phyloP scores from a whole-genome alignment of 2,329 filamentous ascomycete species.

The Fusarium verrucosum region DNA sequence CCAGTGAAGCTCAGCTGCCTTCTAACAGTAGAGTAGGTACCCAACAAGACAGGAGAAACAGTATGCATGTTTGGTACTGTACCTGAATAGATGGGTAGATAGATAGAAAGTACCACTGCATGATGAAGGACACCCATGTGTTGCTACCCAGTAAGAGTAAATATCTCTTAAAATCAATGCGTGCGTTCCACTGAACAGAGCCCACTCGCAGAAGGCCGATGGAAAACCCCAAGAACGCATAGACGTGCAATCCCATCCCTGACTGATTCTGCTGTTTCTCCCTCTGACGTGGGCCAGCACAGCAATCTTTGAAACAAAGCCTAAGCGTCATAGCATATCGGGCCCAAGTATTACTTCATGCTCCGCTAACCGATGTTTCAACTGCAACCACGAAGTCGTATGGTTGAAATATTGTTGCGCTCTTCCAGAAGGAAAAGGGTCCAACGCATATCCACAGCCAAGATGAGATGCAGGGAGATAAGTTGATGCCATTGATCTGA shows the following conservation, averaged over 20 bases:
- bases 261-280: conserved; percentile 1
- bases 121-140: conserved; percentile 1
- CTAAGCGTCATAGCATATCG: conserved; percentile 10
- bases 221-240: conserved; percentile 21
- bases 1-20: conserved; percentile 33
- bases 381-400: conserved; percentile 30
- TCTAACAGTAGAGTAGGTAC: neutral
- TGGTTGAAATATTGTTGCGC: conserved; percentile 31
- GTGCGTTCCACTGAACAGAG: conserved; percentile 26
- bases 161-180: conserved; percentile 20
- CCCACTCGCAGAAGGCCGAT: conserved; percentile 16
- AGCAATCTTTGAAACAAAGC: conserved; percentile 1
- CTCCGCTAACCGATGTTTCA: conserved; percentile 29
- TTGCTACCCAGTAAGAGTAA: conserved; percentile 15
- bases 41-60: conserved; percentile 13
- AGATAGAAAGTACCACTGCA: conserved; percentile 8
- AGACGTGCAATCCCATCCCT: conserved; percentile 11
- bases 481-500: conserved; percentile 22
- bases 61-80: neutral
- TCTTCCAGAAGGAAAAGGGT: conserved; percentile 19
- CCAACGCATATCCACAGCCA: conserved; percentile 5
- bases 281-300: conserved; percentile 29
- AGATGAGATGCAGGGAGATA: conserved; percentile 28
- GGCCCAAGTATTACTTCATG: conserved; percentile 18
- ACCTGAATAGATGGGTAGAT: conserved; percentile 8